Percentiles rank a stretch among this genome's conserved stretches.
These are phyloP conservation scores for Paramecium biaurelia DNA, from an alignment of 73 alveolate species.

Conservation along the genomic window DNA sequence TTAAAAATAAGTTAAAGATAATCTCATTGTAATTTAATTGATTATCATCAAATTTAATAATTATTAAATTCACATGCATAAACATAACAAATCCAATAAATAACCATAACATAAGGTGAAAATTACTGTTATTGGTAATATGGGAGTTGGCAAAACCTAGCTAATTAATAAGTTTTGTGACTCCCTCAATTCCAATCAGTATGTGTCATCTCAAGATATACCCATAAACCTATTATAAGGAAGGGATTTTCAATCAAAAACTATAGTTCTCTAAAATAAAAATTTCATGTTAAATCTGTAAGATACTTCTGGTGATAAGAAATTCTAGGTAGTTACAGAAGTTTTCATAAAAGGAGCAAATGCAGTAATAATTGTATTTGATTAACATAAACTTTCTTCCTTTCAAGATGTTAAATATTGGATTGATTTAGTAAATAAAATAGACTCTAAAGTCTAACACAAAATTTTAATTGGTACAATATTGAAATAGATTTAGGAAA, in stretches of 20 bases:
- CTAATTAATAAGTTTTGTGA: neutral
- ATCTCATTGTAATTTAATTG: neutral
- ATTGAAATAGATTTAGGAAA: neutral
- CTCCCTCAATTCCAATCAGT: neutral
- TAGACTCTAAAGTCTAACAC: neutral
- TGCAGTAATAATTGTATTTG: neutral
- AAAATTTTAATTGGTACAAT: neutral
- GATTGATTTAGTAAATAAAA: neutral
- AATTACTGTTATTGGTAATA: neutral
- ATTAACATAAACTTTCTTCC: neutral
- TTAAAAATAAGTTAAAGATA: neutral
- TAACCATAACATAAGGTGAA: neutral
- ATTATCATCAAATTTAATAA: neutral
- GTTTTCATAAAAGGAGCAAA: neutral
- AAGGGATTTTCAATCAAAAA: neutral
- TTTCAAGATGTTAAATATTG: neutral
- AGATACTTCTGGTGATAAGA: neutral
- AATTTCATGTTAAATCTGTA: neutral
- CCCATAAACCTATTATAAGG: neutral
- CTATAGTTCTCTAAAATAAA: neutral
- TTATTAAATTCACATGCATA: neutral
- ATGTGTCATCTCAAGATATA: neutral
- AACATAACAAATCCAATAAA: neutral
- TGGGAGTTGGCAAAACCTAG: neutral
- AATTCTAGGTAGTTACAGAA: neutral